These are phyloP conservation scores for Magnolia officinalis DNA, from an alignment of 164 flowering plant genomes.

Conservation along the genomic window DNA sequence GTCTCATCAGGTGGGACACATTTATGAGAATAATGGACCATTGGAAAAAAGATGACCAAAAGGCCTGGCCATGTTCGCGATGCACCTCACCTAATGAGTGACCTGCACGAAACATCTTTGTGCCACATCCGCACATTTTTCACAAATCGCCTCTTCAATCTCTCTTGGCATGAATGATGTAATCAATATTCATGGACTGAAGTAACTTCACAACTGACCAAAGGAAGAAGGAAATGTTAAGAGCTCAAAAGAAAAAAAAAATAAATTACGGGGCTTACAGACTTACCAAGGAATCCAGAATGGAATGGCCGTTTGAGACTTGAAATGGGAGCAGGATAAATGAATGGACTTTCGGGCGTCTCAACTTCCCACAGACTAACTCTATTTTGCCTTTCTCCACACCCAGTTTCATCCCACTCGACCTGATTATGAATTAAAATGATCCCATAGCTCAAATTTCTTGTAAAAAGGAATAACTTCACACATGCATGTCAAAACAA, in stretches of 20 bases:
- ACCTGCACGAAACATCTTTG: too few relatives aligned
- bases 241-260: too few relatives aligned
- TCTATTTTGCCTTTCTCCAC: slow-evolving; percentile 71
- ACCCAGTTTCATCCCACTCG: slow-evolving; percentile 97
- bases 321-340: slow-evolving; percentile 80
- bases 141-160: not conserved
- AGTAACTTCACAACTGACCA: not conserved
- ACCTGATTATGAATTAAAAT: slow-evolving; percentile 43
- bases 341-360: slow-evolving; percentile 86
- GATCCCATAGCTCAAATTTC: not conserved
- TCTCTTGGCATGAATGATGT: not conserved
- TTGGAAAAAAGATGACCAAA: too few relatives aligned
- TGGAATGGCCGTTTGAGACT: slow-evolving; percentile 69
- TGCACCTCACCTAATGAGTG: too few relatives aligned
- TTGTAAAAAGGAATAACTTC: not conserved
- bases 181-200: too few relatives aligned
- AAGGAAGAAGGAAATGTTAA: not conserved
- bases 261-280: not conserved
- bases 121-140: not conserved
- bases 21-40: too few relatives aligned
- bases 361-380: slow-evolving; percentile 96
- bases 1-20: too few relatives aligned
- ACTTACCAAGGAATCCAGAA: slow-evolving; percentile 57
- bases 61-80: too few relatives aligned
- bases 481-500: not conserved